Conservation (phyloP, 768 basidiomycete genomes). For the Macrocybe gigantea region DNA sequence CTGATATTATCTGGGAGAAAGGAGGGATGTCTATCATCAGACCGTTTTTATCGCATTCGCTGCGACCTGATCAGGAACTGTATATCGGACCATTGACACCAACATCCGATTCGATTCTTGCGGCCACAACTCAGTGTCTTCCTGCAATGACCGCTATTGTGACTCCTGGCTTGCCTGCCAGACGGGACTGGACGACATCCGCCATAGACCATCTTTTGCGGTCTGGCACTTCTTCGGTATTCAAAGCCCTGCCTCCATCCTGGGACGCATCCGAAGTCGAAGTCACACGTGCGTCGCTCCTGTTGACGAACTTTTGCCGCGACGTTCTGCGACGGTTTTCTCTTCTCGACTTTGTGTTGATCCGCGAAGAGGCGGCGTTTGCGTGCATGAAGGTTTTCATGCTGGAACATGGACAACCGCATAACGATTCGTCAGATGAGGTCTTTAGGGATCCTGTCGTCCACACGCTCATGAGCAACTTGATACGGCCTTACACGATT, state of each 20-base stretch:
- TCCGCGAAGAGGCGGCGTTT: slow-evolving; percentile 57
- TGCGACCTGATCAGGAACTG: slow-evolving; percentile 34
- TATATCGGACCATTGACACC: slow-evolving; percentile 46
- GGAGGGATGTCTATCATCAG: slow-evolving; percentile 43
- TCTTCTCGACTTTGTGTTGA: slow-evolving; percentile 35
- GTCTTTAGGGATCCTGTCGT: slow-evolving; percentile 79
- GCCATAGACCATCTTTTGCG: slow-evolving; percentile 77
- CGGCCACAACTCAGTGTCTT: slow-evolving; percentile 49
- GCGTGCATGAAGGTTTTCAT: slow-evolving; percentile 92
- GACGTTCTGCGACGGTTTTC: slow-evolving; percentile 38
- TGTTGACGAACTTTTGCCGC: slow-evolving; percentile 48
- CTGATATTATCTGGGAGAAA: slow-evolving; percentile 40
- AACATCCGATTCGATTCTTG: slow-evolving; percentile 50
- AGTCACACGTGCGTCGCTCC: slow-evolving; percentile 61
- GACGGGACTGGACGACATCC: slow-evolving; percentile 60
- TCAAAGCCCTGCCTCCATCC: slow-evolving; percentile 54
- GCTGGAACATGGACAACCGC: slow-evolving; percentile 80
- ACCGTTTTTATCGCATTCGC: slow-evolving; percentile 53
- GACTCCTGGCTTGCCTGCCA: slow-evolving; percentile 39
- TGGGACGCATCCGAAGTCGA: slow-evolving; percentile 84
- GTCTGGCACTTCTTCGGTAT: slow-evolving; percentile 65
- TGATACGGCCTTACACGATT: slow-evolving; percentile 52
- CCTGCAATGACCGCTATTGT: slow-evolving; percentile 20
- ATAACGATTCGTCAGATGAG: slow-evolving; percentile 48
- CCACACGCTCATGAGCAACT: slow-evolving; percentile 45